Percentiles rank a stretch among this genome's conserved stretches.
Conservation (phyloP, 129 eudicot species). For the Pittosporum tobira region DNA sequence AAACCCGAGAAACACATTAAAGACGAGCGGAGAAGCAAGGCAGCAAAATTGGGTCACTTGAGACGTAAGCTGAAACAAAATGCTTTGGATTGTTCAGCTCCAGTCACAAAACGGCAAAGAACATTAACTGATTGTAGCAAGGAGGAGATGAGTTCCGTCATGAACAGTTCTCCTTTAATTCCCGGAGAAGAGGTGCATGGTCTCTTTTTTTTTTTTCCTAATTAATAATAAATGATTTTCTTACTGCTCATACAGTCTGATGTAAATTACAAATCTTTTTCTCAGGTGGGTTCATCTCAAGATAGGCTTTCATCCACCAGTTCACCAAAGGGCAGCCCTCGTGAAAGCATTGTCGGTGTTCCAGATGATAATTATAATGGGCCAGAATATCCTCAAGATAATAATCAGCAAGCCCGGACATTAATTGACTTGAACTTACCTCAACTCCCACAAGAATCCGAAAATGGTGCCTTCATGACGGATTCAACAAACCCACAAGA, state of each 20-base stretch:
- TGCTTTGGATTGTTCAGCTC: slow-evolving; percentile 16
- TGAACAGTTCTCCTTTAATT: slow-evolving; percentile 3
- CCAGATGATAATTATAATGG: not conserved
- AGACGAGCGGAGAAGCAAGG: slow-evolving; percentile 18
- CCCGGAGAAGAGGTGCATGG: slow-evolving; percentile 22
- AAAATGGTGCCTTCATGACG: slow-evolving; percentile 15
- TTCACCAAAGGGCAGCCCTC: slow-evolving; percentile 43
- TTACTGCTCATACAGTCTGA: slow-evolving; percentile 14
- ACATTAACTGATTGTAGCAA: slow-evolving; percentile 29
- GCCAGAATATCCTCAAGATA: slow-evolving; percentile 15
- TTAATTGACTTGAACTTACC: slow-evolving; percentile 52
- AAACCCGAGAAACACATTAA: not conserved
- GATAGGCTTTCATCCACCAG: slow-evolving; percentile 34
- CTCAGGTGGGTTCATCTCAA: slow-evolving; percentile 27
- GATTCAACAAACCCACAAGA: slow-evolving; percentile 15
- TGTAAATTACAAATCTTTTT: slow-evolving; percentile 6
- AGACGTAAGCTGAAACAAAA: slow-evolving; percentile 26
- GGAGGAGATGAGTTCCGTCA: slow-evolving; percentile 13
- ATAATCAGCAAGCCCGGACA: slow-evolving; percentile 2
- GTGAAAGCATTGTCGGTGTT: slow-evolving; percentile 23
- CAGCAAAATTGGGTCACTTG: slow-evolving; percentile 15
- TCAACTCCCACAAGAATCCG: slow-evolving; percentile 36
- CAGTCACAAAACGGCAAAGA: slow-evolving; percentile 31
- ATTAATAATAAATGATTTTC: no score
- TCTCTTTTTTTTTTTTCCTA: no score